Base-by-base conservation (phyloP, 805 yeast genomes). In the Zygosaccharomyces lentus region DNA sequence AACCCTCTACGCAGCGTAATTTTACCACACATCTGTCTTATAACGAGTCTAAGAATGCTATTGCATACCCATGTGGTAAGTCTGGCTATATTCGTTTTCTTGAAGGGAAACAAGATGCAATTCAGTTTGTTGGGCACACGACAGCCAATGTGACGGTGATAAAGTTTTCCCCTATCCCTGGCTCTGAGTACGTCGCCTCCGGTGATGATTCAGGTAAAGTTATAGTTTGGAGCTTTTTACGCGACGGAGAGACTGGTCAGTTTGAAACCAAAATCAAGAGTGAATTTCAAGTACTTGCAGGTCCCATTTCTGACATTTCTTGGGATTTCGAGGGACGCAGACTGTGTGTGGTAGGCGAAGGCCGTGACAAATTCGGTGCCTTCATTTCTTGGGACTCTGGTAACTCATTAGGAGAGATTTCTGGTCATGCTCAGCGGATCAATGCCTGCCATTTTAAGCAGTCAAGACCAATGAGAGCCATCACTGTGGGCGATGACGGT, bases 301-400 rank as follows among this genome's bases (percentile, higher is more conserved):
- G 96, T 4, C 77, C 86, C 6, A 81, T 93, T 59, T 84, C 77
- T 54, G 90, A 87, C 50, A 70, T 91, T 50, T 83, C 87, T 1
- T 91, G 98, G 98, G 98, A 93, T 64, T 82, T 83, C 23, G 99
- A 91, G 59, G 80, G 82, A 38, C 73, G 81, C 49, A 77, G 99
- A 55, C 70, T 93, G 43, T 87, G 93, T 60, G 96, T 96, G 1
- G 98, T 90, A 9, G 99, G 99, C 45, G 84, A 86, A 55, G 99
- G 98, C 41, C 84, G 84, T 54, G 96, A 89, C 56, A 77, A 85
- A 50, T 90, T 79, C 61, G 99, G 98, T 6, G 96, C 85, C 55
- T 89, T 95, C 52, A 87, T 91, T 64, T 80, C 96, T 6, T 85
- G 84, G 77, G 99, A 93, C 61, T 78, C 96, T 1, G 99, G 99